These are phyloP conservation scores for Catunica adiposa DNA, from an alignment of 2,329 filamentous ascomycete genomes.

Conservation along the genomic window DNA sequence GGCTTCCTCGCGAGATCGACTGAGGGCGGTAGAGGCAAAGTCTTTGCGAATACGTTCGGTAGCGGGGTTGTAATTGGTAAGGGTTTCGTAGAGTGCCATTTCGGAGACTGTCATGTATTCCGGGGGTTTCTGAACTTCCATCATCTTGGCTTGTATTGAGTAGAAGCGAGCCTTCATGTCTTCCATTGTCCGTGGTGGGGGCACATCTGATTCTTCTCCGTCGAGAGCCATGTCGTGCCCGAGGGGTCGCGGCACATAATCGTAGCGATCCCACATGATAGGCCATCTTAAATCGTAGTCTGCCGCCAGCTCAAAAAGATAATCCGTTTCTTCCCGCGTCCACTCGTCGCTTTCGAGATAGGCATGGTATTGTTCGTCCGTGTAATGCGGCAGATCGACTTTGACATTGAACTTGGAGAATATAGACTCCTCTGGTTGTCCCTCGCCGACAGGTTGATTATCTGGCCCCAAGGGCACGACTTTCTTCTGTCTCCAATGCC, in stretches of 20 bases:
- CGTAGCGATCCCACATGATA: constrained; percentile 82
- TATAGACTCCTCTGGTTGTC: constrained; percentile 36
- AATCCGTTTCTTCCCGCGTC: constrained; percentile 88
- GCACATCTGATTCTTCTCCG: constrained; percentile 29
- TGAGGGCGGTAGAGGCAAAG: constrained; percentile 64
- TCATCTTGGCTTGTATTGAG: constrained; percentile 64
- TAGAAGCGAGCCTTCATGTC: constrained; percentile 89
- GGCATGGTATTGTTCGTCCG: constrained; percentile 68
- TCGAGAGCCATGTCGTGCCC: constrained; percentile 30
- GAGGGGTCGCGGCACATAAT: constrained; percentile 39
- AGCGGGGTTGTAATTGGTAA: constrained; percentile 69
- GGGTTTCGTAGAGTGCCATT: constrained; percentile 66
- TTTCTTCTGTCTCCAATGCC: constrained; percentile 60
- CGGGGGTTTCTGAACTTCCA: constrained; percentile 62
- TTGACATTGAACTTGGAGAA: constrained; percentile 84
- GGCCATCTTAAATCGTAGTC: constrained; percentile 84
- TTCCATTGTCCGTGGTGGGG: constrained; percentile 51
- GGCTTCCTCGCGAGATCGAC: constrained; percentile 70
- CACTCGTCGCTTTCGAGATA: constrained; percentile 61
- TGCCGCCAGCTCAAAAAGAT: constrained; percentile 56
- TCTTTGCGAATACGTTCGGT: constrained; percentile 70
- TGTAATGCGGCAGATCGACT: constrained; percentile 64
- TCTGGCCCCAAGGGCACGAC: constrained; percentile 6
- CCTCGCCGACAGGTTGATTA: constrained; percentile 14
- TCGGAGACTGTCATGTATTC: constrained; percentile 79